These are phyloP conservation scores for Adansonia madagascariensis DNA, from an alignment of 441 rosid genomes.

Conservation along the genomic window DNA sequence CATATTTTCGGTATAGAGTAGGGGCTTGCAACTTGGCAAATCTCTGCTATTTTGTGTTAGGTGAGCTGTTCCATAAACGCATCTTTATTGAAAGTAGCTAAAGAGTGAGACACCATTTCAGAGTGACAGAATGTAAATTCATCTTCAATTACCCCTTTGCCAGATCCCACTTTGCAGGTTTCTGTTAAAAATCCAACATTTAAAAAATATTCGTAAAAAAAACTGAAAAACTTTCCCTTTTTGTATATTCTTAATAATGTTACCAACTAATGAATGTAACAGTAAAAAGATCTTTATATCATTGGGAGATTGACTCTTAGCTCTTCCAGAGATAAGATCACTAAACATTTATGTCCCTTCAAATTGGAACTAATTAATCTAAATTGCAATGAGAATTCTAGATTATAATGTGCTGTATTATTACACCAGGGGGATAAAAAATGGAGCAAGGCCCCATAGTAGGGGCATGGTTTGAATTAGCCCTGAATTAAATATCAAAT, in stretches of 20 bases:
- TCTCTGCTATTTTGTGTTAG: conserved; percentile 3
- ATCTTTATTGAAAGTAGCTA: conserved; percentile 56
- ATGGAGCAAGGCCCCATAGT: conserved; percentile 19
- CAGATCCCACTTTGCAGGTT: conserved; percentile 38
- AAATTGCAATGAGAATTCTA: neutral
- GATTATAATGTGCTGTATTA: neutral
- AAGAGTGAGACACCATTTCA: conserved; percentile 35
- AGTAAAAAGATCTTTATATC: conserved; percentile 8
- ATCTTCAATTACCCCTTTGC: conserved; percentile 33
- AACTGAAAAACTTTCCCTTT: neutral
- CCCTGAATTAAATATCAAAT: conserved; percentile 25
- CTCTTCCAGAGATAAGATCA: neutral
- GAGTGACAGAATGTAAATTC: conserved; percentile 42
- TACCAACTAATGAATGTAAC: conserved; percentile 21
- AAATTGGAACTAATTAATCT: neutral
- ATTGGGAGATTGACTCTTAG: conserved; percentile 16
- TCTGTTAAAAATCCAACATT: conserved; percentile 21
- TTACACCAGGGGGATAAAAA: conserved; percentile 17
- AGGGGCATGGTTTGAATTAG: conserved; percentile 21
- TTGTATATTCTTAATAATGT: neutral
- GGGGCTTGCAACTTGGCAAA: neutral
- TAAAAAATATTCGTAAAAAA: neutral
- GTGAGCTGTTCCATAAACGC: conserved; percentile 29
- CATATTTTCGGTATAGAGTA: conserved; percentile 23
- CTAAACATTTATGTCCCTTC: neutral